phyloP scores from a whole-genome alignment of 1,284 basidiomycete species.

The Fomes fomentarius region DNA sequence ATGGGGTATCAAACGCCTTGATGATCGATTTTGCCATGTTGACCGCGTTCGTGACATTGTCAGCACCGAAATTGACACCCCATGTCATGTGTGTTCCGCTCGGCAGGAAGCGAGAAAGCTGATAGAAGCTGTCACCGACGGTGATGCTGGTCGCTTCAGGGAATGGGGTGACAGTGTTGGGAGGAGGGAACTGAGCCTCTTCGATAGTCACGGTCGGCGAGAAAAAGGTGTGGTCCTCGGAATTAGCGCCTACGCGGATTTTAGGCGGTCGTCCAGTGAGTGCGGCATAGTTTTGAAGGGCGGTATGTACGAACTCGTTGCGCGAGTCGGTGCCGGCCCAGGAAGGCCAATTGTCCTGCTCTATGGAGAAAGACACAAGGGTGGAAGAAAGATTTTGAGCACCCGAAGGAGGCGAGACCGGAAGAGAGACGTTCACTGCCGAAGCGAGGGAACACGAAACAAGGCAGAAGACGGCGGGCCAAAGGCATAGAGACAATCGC shows the following conservation, averaged over 20 bases:
- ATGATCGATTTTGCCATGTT: conserved; percentile 61
- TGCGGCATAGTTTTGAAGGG: conserved; percentile 54
- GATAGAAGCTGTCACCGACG: conserved; percentile 64
- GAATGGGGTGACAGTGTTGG: conserved; percentile 53
- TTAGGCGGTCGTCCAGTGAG: conserved; percentile 60
- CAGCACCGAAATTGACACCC: conserved; percentile 67
- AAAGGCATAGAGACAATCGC: background rate
- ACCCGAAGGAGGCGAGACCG: conserved; percentile 24
- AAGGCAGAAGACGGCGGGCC: background rate
- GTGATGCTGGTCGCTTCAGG: conserved; percentile 62
- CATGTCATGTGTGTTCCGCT: conserved; percentile 62
- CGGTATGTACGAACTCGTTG: conserved; percentile 62
- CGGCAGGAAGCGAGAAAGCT: conserved; percentile 57
- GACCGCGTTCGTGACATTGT: conserved; percentile 59
- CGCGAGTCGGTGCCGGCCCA: conserved; percentile 55
- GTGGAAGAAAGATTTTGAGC: conserved; percentile 33
- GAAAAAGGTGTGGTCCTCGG: conserved; percentile 56
- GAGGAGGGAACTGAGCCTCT: conserved; percentile 50
- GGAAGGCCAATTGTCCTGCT: conserved; percentile 68
- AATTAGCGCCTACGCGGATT: conserved; percentile 66
- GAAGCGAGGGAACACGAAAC: background rate
- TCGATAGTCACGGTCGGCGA: conserved; percentile 37
- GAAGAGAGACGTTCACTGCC: conserved; percentile 30
- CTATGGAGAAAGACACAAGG: conserved; percentile 67
- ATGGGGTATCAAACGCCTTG: conserved; percentile 50